Base-by-base conservation (phyloP, 1,139 yeast genomes). In the Debaryomyces robertsiae region DNA sequence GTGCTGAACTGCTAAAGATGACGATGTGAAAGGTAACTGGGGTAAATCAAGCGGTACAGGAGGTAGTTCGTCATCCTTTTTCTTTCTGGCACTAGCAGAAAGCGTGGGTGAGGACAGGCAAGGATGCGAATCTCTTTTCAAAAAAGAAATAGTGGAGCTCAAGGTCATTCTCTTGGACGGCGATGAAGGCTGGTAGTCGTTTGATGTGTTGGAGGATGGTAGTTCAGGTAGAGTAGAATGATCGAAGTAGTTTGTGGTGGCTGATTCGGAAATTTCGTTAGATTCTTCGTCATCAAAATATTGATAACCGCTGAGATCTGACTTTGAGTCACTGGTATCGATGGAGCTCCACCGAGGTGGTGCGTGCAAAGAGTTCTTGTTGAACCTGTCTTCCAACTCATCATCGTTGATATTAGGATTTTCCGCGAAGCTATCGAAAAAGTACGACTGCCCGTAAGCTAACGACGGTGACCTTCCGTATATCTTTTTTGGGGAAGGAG, bases 31-130 rank as follows among this genome's bases (percentile, higher is more conserved):
- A 2, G 84, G 85, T 10, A 81, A 64, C 33, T 73, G 69, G 0
- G 87, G 87, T 11, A 80, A 62, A 27, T 77, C 79, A 19, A 69
- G 50, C 1, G 85, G 84, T 4, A 75, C 69, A 0, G 77, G 74
- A 0, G 83, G 83, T 15, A 79, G 55, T 3, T 50, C 62, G 27
- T 52, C 60, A 36, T 58, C 51, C 38, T 52, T 56, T 36, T 51
- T 49, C 23, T 43, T 44, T 6, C 40, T 47, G 11, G 49, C 44
- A 13, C 16, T 19, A 6, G 43, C 19, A 9, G 43, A 40, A 4
- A 46, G 38, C 10, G 40, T 16, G 22, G 32, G 40, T 5, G 42
- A 25, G 4, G 41, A 35, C 1, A 32, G 15, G 7, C 30, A 40
- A 6, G 32, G 31, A 9, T 48, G 49, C 13, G 47, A 37, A 11